Evolutionary conservation across 768 basidiomycete genomes (phyloP), one percentile per base, ranked within the genome.

Genomic region (Leccinum uliginosum): DNA sequence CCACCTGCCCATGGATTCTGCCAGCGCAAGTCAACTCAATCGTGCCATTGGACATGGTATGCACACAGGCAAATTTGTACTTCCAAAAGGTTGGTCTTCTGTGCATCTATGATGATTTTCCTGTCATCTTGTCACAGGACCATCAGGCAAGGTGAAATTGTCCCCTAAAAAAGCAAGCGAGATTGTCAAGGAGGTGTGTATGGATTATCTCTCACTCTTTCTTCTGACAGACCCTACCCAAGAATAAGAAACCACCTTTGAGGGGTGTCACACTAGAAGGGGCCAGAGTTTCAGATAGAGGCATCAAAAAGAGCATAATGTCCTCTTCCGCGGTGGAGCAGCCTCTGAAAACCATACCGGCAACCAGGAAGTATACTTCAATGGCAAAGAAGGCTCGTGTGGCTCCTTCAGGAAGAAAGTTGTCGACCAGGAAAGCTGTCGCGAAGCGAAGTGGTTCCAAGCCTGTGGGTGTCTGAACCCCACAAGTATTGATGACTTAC

Each of bases 11-110:
- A 78, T 82, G 50, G 73, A 75, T 32, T 67, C 69, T n/a, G 61
- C 75, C 44, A 76, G 80, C 65, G 61, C 73, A 52, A 73, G 68
- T 59, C 78, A 79, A 63, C 75, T 87, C 54, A 78, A 79, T 66
- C 75, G 74, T 45, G 83, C 84, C 40, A 84, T 87, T 71, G 67
- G 73, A 51, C 71, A 73, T 49, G 85, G 86, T 44, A 72, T 73
- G 21, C 77, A 80, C 59, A 75, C 75, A 51, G 80, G 80, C 32
- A 68, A 74, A 34, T 84, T 87, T 67, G 62, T 73, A 21, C 74
- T 86, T 24, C 86, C 85, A 50, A 86, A 84, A 71, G 85, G 67
- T 60, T n/a, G 17, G 57, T 53, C 51, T 26, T 43, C 19, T 21
- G 19, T 48, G 29, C 5, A 27, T 50, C 6, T 5, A 11, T 3